These are phyloP conservation scores for Apiotrichum akiyoshidainum DNA, from an alignment of 1,284 basidiomycete genomes.

Conservation along the genomic window DNA sequence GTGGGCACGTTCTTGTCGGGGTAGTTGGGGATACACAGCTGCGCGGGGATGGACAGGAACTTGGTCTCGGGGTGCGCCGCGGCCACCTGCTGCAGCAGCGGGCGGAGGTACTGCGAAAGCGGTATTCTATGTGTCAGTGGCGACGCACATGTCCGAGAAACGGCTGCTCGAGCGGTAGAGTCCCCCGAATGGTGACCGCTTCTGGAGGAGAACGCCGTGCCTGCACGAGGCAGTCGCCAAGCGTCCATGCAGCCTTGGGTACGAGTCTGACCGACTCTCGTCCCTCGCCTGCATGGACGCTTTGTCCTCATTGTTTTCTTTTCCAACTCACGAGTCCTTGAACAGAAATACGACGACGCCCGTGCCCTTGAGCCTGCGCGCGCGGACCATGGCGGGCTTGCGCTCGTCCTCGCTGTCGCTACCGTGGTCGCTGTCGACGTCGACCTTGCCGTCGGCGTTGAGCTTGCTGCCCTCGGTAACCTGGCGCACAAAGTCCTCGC, in stretches of 20 bases:
- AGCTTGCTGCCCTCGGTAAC: constrained; percentile 87
- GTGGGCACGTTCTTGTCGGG: constrained; percentile 90
- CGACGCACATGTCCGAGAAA: no score
- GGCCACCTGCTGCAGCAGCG: constrained; percentile 71
- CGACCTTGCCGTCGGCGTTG: constrained; percentile 60
- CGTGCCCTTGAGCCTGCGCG: constrained; percentile 51
- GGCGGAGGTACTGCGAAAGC: constrained; percentile 70
- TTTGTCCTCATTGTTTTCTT: no score
- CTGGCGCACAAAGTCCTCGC: constrained; percentile 91
- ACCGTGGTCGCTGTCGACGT: constrained; percentile 39
- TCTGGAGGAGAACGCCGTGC: no score
- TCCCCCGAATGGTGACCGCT: no score
- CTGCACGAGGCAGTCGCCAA: neutral
- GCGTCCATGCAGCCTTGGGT: no score
- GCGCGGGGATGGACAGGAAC: constrained; percentile 91
- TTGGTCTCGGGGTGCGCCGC: constrained; percentile 83
- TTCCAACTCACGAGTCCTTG: constrained; percentile 54
- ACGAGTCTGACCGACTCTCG: neutral
- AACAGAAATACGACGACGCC: constrained; percentile 58
- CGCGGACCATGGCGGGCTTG: constrained; percentile 22
- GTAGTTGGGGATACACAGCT: constrained; percentile 93
- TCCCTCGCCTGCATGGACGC: no score
- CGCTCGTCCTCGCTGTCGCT: constrained; percentile 36
- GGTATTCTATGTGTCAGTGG: constrained; percentile 58
- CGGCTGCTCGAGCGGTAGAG: no score